phyloP scores from a whole-genome alignment of 164 flowering plant genomes.

The grape (Vitis vinifera) region ASM3070453v1 NC_081823.1:6142001-6142500 shows the following conservation, averaged over 20 bases:
- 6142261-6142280: neutral
- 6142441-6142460: constrained; percentile 68
- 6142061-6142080: too few relatives aligned
- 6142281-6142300: constrained; percentile 5
- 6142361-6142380: constrained; percentile 65
- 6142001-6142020: constrained; percentile 4
- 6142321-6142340: constrained; percentile 82
- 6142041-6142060: neutral
- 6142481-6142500: constrained; percentile 85
- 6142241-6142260: neutral
- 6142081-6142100: too few relatives aligned
- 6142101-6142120: too few relatives aligned
- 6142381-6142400: constrained; percentile 72
- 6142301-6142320: constrained; percentile 12
- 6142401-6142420: constrained; percentile 63
- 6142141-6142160: neutral
- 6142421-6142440: constrained; percentile 66
- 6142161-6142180: constrained; percentile 7
- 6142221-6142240: neutral
- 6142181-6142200: constrained; percentile 3
- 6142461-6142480: constrained; percentile 84
- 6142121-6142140: neutral
- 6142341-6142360: constrained; percentile 67
- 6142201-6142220: neutral
- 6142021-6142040: neutral